Evolutionary conservation across 345 rosid genomes (phyloP).

Genomic region (Sisymbrium irio): DNA sequence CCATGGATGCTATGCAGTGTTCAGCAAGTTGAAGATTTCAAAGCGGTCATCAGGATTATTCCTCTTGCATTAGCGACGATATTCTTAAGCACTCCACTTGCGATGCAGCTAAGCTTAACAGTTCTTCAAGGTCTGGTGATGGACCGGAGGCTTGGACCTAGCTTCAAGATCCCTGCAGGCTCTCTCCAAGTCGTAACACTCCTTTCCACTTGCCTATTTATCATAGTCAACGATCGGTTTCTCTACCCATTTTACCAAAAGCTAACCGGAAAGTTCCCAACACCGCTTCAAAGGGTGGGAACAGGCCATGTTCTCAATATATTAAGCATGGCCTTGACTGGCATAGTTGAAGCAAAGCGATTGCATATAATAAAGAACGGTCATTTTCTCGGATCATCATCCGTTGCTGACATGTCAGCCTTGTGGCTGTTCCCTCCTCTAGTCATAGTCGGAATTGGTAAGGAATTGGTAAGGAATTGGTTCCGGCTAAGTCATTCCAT

Average conservation of each 20-base stretch:
- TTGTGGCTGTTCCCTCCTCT: constrained; percentile 60
- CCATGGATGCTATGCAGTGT: constrained; percentile 52
- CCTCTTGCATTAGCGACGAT: constrained; percentile 45
- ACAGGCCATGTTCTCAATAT: constrained; percentile 48
- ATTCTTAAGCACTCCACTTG: constrained; percentile 42
- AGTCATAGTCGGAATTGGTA: constrained; percentile 44
- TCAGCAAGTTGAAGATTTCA: constrained; percentile 61
- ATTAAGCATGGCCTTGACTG: constrained; percentile 41
- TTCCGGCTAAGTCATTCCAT: not conserved
- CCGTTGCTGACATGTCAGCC: constrained; percentile 43
- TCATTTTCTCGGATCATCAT: constrained; percentile 16
- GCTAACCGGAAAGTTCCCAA: constrained; percentile 24
- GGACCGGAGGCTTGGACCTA: constrained; percentile 47
- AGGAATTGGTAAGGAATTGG: constrained; percentile 36
- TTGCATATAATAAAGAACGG: constrained; percentile 29
- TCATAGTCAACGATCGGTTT: constrained; percentile 42
- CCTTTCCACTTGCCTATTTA: constrained; percentile 36
- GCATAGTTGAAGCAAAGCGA: constrained; percentile 50
- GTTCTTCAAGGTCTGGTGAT: constrained; percentile 58
- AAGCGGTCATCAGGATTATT: constrained; percentile 42
- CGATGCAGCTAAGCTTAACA: constrained; percentile 36
- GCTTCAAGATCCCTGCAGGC: constrained; percentile 58
- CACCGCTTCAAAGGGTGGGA: constrained; percentile 48
- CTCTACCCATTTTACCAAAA: constrained; percentile 42
- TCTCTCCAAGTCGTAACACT: constrained; percentile 45